Conservation (phyloP, 805 yeast species). For the Kodamaea laetipori region DNA sequence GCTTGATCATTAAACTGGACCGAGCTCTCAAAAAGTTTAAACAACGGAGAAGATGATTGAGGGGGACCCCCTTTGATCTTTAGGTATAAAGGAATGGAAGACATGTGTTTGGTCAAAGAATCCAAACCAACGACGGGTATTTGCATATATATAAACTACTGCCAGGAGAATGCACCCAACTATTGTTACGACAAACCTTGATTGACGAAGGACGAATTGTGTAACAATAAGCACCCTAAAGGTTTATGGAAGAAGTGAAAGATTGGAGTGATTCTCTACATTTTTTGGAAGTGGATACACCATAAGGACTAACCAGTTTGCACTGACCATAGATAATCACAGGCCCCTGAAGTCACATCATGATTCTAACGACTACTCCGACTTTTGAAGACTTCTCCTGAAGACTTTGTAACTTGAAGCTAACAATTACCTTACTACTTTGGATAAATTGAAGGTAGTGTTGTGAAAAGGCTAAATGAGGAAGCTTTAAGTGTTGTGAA, state of each 20-base stretch:
- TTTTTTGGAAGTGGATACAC: no score
- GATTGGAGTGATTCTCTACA: no score
- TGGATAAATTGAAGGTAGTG: not conserved
- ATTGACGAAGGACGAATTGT: not conserved
- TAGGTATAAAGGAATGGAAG: conserved; percentile 27
- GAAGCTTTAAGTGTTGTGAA: not conserved
- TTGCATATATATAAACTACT: not conserved
- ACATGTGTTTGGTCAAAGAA: conserved; percentile 4
- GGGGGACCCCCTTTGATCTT: conserved; percentile 24
- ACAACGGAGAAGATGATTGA: not conserved
- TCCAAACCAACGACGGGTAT: not conserved
- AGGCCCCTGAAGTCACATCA: no score
- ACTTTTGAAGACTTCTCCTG: no score
- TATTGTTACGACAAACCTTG: conserved; percentile 1
- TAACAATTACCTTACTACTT: conserved; percentile 4
- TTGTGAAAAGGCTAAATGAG: not conserved
- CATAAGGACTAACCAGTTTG: no score
- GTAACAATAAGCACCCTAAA: not conserved
- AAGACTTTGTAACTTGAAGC: not conserved
- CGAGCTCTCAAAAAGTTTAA: conserved; percentile 13
- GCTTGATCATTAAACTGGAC: conserved; percentile 23
- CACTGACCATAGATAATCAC: no score
- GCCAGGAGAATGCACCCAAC: not conserved
- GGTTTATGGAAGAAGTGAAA: not conserved
- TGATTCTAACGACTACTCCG: no score